Evolutionary conservation across 2,329 filamentous ascomycete genomes (phyloP), one percentile per base, ranked within the genome.

Genomic region (Paecilomyces niveus): DNA sequence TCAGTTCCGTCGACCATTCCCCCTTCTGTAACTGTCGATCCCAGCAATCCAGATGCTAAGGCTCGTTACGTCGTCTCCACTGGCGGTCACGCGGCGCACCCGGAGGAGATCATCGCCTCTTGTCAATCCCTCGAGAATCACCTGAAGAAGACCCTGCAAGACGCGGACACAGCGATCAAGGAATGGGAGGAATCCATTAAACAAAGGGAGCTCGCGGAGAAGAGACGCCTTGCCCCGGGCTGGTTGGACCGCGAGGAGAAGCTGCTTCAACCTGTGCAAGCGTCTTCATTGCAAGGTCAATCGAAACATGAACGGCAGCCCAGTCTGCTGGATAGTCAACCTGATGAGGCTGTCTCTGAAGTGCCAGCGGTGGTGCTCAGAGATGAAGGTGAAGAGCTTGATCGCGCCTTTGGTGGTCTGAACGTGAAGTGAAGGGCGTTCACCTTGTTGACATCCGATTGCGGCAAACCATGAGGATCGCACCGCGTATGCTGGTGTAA

Each of bases 1-100:
- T 83, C 86, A 10, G 88, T 97, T 70, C 90, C 93, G 0, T 93
- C 91, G 0, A 89, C 91, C 1, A 84, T 97, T 0, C 93, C 94
- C 0, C 85, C 85, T 1, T 89, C 89, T 1, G 81, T 85, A 33
- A 83, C 85, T 7, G 81, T 82, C 59, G 77, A 83, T 59, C 72
- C 74, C 51, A 73, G 67, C 59, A 71, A 78, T 64, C 67, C 72
- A 18, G 70, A 76, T 55, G 67, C 66, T 58, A 69, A 88, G 84
- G 64, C 81, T 81, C 31, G 83, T 63, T 97, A 95, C 74, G 86
- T 97, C 22, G 80, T 89, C 56, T 93, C 91, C 1, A 78, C 82
- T 10, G 87, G 90, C 0, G 90, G 89, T 31, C 89, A 92, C 70
- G 86, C 91, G 53, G 91, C 92, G 4, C 90, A 96, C 65, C 92